Evolutionary conservation across 306 rosid species (phyloP), one percentile per base, ranked within the genome.

Genomic region (Pueraria montana): DNA sequence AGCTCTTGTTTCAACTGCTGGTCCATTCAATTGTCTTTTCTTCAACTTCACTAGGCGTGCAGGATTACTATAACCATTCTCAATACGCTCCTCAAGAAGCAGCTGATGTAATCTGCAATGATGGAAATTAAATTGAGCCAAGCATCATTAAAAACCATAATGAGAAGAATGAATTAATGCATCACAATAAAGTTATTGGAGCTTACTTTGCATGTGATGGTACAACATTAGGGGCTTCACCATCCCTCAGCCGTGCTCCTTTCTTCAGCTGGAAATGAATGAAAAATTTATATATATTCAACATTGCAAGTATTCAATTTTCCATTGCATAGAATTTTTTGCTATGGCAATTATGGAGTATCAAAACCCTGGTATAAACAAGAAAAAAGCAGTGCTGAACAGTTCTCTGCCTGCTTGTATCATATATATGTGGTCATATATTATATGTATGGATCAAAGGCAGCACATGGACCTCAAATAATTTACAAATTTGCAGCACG

Each of bases 71-170:
- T 82, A 89, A 85, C 90, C 90, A 86, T 89, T 96, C 89, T 89
- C 95, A 80, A 92, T 49, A 56, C 94, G 91, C 83, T 96, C 99
- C 88, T 94, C 99, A 90, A 91, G 87, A 84, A 96, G 91, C 89
- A 96, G 89, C 72, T 96, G 97, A 79, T 96, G 98, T 86, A 96
- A 84, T 88, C 99, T 96, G 90, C 81, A 80, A 78, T n/a, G 59
- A 68, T 80, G 26, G 53, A 73, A 85, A 77, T 63, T 6, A 76
- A 74, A 66, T 82, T 83, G 26, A 82, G 72, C 80, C 82, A 80
- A 67, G 84, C 77, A 89, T 26, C 65, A 83, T 45, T 83, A 75
- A 78, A 74, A 50, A 59, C 64, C 48, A 24, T 40, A 71, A 70
- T 46, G 48, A 77, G 58, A 40, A 56, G 49, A 86, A 76, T 75